Percentiles rank a stretch among this genome's conserved stretches.
Evolutionary conservation across 2,329 filamentous ascomycete species (phyloP).

Genomic region (Colletotrichum sp.): DNA sequence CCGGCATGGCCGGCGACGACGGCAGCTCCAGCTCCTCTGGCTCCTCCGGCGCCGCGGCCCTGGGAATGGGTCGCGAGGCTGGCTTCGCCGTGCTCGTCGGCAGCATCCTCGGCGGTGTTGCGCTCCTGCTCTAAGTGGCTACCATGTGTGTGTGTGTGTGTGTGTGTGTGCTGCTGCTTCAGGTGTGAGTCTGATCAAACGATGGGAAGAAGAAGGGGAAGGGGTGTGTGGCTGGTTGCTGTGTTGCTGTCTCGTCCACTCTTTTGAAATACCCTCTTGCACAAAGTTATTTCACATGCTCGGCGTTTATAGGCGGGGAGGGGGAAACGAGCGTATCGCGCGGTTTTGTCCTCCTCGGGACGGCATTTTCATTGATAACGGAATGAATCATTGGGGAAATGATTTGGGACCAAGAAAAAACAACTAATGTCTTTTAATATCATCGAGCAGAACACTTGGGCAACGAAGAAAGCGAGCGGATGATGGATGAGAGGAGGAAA

Average conservation of each 20-base stretch:
- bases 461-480: background rate
- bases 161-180: background rate
- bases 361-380: background rate
- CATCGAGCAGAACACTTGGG: background rate
- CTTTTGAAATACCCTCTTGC: constrained; percentile 14
- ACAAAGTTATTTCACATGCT: constrained; percentile 18
- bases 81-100: constrained; percentile 42
- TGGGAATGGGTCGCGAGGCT: constrained; percentile 40
- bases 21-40: constrained; percentile 2
- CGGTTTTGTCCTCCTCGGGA: background rate
- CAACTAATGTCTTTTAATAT: constrained; percentile 13
- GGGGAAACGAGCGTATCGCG: background rate
- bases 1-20: constrained; percentile 26
- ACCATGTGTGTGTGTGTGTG: background rate
- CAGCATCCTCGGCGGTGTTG: constrained; percentile 44
- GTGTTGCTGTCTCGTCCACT: constrained; percentile 13
- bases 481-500: background rate
- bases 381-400: background rate
- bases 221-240: background rate
- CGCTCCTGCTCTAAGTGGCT: constrained; percentile 33
- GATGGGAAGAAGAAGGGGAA: background rate
- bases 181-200: too few relatives aligned
- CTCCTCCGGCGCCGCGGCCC: constrained; percentile 30
- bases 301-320: constrained; percentile 6
- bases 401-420: background rate